Percentiles rank a stretch among this genome's conserved stretches.
phyloP scores from a whole-genome alignment of 2,329 filamentous ascomycete species.

The Fusarium palustre region DNA sequence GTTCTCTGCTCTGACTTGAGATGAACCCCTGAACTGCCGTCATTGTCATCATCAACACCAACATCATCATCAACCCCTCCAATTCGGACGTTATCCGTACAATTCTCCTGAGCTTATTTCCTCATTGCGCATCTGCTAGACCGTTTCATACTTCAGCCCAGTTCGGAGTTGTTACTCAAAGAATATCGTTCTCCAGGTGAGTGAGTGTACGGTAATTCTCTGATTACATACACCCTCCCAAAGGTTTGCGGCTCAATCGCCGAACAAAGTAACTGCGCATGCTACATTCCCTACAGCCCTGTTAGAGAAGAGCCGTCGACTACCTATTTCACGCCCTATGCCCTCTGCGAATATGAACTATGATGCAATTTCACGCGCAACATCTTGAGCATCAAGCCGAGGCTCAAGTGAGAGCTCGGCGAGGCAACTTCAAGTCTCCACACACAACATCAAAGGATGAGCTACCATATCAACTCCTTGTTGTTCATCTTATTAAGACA shows the following conservation, averaged over 20 bases:
- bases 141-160: constrained; percentile 22
- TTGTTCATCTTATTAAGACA: constrained; percentile 16
- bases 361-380: constrained; percentile 33
- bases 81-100: constrained; percentile 43
- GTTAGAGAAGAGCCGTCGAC: constrained; percentile 29
- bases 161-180: constrained; percentile 26
- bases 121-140: constrained; percentile 14
- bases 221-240: constrained; percentile 26
- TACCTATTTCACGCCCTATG: constrained; percentile 2
- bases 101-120: constrained; percentile 15
- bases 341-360: constrained; percentile 8
- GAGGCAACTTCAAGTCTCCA: constrained; percentile 21
- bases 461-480: constrained; percentile 17
- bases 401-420: constrained; percentile 30
- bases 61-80: constrained; percentile 24
- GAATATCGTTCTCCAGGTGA: constrained; percentile 33
- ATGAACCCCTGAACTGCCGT: constrained; percentile 23
- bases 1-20: constrained; percentile 26
- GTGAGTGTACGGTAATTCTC: constrained; percentile 6
- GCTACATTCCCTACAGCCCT: constrained; percentile 14
- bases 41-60: constrained; percentile 22
- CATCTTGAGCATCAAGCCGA: constrained; percentile 32
- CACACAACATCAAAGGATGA: constrained; percentile 6
- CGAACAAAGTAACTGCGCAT: constrained; percentile 11
- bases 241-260: constrained; percentile 39